Conservation (phyloP, 2,329 filamentous ascomycete species). For the Onygena corvina region DNA sequence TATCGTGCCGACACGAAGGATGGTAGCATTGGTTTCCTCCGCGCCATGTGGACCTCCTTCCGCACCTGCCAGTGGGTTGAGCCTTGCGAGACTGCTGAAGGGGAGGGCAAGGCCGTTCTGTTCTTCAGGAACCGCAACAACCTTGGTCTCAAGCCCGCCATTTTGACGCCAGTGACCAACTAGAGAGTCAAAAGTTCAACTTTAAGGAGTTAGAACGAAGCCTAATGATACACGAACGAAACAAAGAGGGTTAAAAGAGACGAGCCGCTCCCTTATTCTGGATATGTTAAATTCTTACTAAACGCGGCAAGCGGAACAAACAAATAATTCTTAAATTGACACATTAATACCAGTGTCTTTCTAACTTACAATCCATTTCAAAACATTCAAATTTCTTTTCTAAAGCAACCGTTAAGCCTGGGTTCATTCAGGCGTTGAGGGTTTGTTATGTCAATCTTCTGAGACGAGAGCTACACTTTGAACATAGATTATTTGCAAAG, state of each 20-base stretch:
- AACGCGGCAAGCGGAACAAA: not conserved
- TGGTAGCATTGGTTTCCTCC: slow-evolving; percentile 71
- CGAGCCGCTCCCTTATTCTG: not conserved
- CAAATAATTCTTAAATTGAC: not conserved
- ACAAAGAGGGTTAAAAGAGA: not conserved
- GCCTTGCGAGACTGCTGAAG: slow-evolving; percentile 67
- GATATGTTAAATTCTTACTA: not conserved
- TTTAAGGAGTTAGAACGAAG: too few relatives aligned
- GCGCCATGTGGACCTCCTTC: slow-evolving; percentile 65
- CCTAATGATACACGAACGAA: not conserved
- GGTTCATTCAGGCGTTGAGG: not conserved
- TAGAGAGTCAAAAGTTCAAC: not conserved
- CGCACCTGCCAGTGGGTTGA: slow-evolving; percentile 97
- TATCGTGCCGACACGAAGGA: slow-evolving; percentile 73
- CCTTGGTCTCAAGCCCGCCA: slow-evolving; percentile 42
- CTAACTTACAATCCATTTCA: not conserved
- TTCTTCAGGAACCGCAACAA: slow-evolving; percentile 96
- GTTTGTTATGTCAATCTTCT: not conserved
- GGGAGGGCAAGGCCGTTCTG: slow-evolving; percentile 69
- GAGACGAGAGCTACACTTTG: not conserved
- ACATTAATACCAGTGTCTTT: not conserved
- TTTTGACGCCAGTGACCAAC: slow-evolving; percentile 2
- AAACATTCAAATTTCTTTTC: not conserved
- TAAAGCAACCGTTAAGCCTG: not conserved
- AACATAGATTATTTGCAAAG: too few relatives aligned